Percentiles rank a stretch among this genome's conserved stretches.
Conservation (phyloP, 140 eudicot species). For the Bidens hawaiensis region DNA sequence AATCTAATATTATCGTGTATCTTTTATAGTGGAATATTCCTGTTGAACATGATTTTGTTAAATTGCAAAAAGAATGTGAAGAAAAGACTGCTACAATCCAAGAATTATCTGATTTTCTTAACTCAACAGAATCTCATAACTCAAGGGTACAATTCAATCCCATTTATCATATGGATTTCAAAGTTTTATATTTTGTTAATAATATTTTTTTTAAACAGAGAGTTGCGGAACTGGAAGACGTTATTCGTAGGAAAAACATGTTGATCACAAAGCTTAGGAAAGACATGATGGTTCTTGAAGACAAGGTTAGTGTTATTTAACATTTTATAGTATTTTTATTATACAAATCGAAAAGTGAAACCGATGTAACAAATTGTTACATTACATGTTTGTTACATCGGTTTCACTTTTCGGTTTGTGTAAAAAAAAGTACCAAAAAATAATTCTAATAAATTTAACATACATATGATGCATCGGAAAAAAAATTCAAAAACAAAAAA, state of each 20-base stretch:
- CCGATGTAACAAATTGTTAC: too few species aligned
- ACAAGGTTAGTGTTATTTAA: conserved; percentile 51
- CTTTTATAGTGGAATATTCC: conserved; percentile 48
- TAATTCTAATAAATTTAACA: too few species aligned
- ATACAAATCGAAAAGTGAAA: too few species aligned
- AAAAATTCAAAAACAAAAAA: too few species aligned
- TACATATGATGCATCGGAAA: too few species aligned
- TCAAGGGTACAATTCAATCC: conserved; percentile 45
- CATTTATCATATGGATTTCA: neutral
- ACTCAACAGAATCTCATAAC: conserved; percentile 47
- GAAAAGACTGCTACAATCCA: conserved; percentile 64
- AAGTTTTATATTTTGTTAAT: neutral
- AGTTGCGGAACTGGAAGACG: conserved; percentile 69
- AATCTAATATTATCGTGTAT: neutral
- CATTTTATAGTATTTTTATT: neutral
- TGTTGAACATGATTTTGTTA: conserved; percentile 53
- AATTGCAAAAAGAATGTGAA: conserved; percentile 61
- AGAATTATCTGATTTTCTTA: conserved; percentile 55
- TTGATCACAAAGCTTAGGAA: conserved; percentile 69
- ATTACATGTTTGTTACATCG: too few species aligned
- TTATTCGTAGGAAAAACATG: conserved; percentile 69
- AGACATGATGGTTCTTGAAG: conserved; percentile 72
- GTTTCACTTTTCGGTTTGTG: too few species aligned
- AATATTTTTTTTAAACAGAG: conserved; percentile 38
- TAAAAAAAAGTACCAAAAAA: too few species aligned